phyloP scores from a whole-genome alignment of 176 grass and related monocot genomes.

The Metroxylon sagu region DNA sequence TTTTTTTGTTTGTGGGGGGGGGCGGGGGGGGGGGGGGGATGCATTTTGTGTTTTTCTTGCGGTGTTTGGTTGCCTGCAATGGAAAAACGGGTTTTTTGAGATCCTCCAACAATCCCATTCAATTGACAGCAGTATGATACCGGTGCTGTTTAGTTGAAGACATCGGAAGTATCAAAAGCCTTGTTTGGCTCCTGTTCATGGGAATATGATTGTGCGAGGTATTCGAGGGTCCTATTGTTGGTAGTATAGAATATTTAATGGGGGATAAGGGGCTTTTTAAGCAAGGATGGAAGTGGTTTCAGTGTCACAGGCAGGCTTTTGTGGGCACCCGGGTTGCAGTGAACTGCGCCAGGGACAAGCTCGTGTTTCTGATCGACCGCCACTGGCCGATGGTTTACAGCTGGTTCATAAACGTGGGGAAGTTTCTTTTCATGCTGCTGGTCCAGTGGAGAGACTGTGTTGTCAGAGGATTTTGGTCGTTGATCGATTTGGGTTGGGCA shows the following conservation, averaged over 20 bases:
- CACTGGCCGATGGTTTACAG: conserved; percentile 86
- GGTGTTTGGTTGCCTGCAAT: too few species aligned
- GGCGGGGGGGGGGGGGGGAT: too few species aligned
- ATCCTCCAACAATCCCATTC: too few species aligned
- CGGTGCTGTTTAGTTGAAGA: too few species aligned
- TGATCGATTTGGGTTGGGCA: conserved; percentile 61
- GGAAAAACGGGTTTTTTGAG: too few species aligned
- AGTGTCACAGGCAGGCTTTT: conserved; percentile 63
- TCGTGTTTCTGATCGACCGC: conserved; percentile 61
- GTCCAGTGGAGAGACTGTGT: conserved; percentile 54
- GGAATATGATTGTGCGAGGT: conserved; percentile 6
- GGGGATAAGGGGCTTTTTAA: conserved; percentile 79
- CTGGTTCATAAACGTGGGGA: conserved; percentile 35
- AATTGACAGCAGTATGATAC: too few species aligned
- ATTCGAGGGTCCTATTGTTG: conserved; percentile 20
- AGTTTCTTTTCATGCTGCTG: conserved; percentile 38
- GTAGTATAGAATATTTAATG: conserved; percentile 26
- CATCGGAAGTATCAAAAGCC: too few species aligned
- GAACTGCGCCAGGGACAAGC: conserved; percentile 33
- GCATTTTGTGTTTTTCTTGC: too few species aligned
- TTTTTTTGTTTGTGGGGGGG: too few species aligned
- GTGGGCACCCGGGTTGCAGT: conserved; percentile 41
- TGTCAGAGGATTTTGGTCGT: conserved; percentile 39
- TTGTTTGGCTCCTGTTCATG: too few species aligned
- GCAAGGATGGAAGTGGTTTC: conserved; percentile 80